phyloP scores from a whole-genome alignment of 2,329 filamentous ascomycete species.

The Nemania sp. region DNA sequence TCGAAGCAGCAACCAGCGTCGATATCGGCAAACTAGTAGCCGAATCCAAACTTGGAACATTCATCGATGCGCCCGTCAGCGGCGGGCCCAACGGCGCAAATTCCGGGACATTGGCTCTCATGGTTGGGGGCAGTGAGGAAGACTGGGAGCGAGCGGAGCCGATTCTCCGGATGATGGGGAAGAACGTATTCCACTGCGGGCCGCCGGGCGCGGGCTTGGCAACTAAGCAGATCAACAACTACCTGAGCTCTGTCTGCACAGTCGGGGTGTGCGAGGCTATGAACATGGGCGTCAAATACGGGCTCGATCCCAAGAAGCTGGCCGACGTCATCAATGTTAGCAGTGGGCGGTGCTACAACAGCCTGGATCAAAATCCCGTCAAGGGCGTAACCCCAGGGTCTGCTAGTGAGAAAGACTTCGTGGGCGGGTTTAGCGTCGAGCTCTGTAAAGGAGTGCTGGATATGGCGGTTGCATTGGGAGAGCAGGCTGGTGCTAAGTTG shows the following conservation, averaged over 20 bases:
- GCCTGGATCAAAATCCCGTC: conserved; percentile 32
- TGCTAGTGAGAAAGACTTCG: conserved; percentile 31
- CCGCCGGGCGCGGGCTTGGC: conserved; percentile 26
- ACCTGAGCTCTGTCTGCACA: conserved; percentile 32
- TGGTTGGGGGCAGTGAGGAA: conserved; percentile 33
- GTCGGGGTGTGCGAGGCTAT: conserved; percentile 34
- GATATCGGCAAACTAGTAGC: conserved; percentile 26
- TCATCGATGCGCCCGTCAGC: conserved; percentile 33
- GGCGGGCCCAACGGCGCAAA: conserved; percentile 33
- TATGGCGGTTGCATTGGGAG: conserved; percentile 31
- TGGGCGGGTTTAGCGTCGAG: conserved; percentile 33
- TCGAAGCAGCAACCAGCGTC: conserved; percentile 30
- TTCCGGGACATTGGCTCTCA: conserved; percentile 26
- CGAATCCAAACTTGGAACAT: conserved; percentile 25
- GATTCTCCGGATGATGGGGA: conserved; percentile 29
- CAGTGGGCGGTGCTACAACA: conserved; percentile 34
- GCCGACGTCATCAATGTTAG: conserved; percentile 34
- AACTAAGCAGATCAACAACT: conserved; percentile 37
- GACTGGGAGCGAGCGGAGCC: conserved; percentile 29
- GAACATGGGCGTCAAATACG: conserved; percentile 36
- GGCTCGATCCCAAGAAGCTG: conserved; percentile 30
- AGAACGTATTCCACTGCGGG: conserved; percentile 32
- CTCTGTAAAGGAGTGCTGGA: conserved; percentile 34
- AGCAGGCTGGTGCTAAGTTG: conserved; percentile 24
- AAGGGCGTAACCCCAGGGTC: conserved; percentile 31